Conservation (phyloP, 345 rosid species). For the Pugionium cornutum region DNA sequence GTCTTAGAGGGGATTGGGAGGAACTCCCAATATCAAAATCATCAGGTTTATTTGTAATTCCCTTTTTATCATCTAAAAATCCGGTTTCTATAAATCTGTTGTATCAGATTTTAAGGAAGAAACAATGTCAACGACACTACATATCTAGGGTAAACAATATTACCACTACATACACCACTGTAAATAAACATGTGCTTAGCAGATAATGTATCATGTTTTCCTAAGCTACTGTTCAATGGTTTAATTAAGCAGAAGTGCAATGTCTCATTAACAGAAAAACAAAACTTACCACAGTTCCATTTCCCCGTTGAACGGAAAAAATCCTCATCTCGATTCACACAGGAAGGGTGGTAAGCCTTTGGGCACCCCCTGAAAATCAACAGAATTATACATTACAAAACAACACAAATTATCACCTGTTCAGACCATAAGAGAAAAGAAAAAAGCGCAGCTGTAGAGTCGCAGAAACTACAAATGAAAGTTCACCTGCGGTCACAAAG, state of each 20-base stretch:
- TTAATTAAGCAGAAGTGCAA: slow-evolving; percentile 18
- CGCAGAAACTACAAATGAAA: slow-evolving; percentile 19
- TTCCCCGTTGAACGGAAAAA: slow-evolving; percentile 82
- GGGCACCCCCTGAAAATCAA: slow-evolving; percentile 82
- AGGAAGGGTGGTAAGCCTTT: slow-evolving; percentile 92
- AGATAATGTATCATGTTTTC: slow-evolving; percentile 7
- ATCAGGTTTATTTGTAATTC: too few relatives aligned
- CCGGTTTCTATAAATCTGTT: too few relatives aligned
- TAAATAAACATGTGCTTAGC: slow-evolving; percentile 14
- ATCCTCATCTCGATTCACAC: slow-evolving; percentile 88
- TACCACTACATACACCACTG: slow-evolving; percentile 18
- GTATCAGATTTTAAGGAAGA: not conserved
- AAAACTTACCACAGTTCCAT: slow-evolving; percentile 94
- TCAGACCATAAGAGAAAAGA: slow-evolving; percentile 12
- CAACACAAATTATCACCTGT: slow-evolving; percentile 7
- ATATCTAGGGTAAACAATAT: slow-evolving; percentile 4
- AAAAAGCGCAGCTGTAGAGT: not conserved
- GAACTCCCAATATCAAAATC: too few relatives aligned
- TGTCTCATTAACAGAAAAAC: slow-evolving; percentile 15
- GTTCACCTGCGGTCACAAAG: slow-evolving; percentile 95
- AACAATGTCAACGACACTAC: slow-evolving; percentile 5
- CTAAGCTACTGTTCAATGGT: slow-evolving; percentile 19
- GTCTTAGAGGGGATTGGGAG: too few relatives aligned
- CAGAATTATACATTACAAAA: slow-evolving; percentile 10
- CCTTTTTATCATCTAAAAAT: too few relatives aligned